Conservation (phyloP, 2,329 filamentous ascomycete species). For the Cladophialophora immunda region DNA sequence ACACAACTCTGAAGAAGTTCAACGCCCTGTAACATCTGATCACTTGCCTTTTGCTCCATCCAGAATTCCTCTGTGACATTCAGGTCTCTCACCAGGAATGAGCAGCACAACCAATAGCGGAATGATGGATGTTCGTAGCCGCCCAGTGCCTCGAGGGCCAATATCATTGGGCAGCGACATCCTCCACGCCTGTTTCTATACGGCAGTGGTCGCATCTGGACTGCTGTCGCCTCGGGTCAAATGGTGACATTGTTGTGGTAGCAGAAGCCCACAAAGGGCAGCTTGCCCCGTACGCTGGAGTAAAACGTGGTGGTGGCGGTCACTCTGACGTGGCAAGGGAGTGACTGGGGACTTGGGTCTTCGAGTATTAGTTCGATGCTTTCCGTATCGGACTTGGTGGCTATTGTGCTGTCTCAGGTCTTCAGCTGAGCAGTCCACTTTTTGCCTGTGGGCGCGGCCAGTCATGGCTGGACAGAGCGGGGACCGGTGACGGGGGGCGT, state of each 20-base stretch:
- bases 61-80: not conserved
- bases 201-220: not conserved
- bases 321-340: constrained; percentile 5
- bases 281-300: not conserved
- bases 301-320: constrained; percentile 8
- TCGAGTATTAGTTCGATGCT: not conserved
- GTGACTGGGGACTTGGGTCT: not conserved
- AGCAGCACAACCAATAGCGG: not conserved
- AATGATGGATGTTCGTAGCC: not conserved
- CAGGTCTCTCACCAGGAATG: not conserved
- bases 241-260: not conserved
- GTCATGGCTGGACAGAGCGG: not conserved
- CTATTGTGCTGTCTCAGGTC: constrained; percentile 1
- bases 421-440: constrained; percentile 5
- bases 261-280: not conserved
- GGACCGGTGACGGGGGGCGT: not conserved
- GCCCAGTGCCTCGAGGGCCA: not conserved
- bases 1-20: not conserved
- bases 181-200: not conserved
- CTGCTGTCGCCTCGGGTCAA: not conserved
- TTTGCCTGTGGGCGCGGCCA: not conserved
- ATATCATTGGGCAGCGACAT: not conserved
- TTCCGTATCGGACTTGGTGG: constrained; percentile 1
- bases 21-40: not conserved
- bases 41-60: not conserved